Conservation (phyloP, 2,329 filamentous ascomycete genomes). For the Byssoonygena ceratinophila region DNA sequence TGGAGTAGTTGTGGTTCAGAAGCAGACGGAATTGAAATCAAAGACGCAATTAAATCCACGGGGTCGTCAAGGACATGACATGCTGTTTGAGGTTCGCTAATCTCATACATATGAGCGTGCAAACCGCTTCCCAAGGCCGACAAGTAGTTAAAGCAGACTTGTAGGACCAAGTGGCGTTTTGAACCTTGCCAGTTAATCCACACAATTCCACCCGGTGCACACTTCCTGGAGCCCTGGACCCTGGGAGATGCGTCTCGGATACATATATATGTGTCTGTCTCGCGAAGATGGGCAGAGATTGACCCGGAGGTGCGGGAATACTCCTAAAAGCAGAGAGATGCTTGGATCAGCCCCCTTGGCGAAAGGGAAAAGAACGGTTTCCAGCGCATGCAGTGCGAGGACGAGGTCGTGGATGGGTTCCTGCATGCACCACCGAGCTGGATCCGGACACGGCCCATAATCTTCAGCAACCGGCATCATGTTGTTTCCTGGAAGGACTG, state of each 20-base stretch:
- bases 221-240: too few relatives aligned
- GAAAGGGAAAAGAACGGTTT: neutral
- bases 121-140: too few relatives aligned
- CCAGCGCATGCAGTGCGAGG: neutral
- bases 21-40: neutral
- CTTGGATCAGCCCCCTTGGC: neutral
- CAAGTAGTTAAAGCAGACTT: neutral
- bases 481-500: neutral
- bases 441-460: neutral
- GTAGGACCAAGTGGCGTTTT: too few relatives aligned
- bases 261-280: neutral
- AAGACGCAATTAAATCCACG: neutral
- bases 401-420: slow-evolving; percentile 6
- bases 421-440: slow-evolving; percentile 9
- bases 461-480: neutral
- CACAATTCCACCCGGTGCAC: too few relatives aligned
- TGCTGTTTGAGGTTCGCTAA: neutral
- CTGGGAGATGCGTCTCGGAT: neutral
- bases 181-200: too few relatives aligned
- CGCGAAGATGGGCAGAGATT: neutral
- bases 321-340: neutral
- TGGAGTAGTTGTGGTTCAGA: neutral
- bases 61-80: neutral
- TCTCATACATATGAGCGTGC: neutral
- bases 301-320: slow-evolving; percentile 1